These are phyloP conservation scores for Colletotrichum sidae DNA, from an alignment of 2,329 filamentous ascomycete species.

Conservation along the genomic window DNA sequence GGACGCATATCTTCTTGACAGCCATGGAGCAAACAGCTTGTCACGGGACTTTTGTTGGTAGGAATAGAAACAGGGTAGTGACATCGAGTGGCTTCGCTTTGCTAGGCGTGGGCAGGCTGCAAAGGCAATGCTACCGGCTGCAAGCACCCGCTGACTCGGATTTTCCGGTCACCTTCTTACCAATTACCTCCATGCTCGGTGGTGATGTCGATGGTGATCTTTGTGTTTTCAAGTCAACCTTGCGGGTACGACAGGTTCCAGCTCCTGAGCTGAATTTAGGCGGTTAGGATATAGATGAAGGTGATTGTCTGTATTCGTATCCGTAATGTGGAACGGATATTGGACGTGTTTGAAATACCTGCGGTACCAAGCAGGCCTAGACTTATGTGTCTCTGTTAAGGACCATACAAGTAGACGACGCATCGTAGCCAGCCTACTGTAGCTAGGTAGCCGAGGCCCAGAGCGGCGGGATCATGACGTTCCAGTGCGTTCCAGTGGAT, in stretches of 20 bases:
- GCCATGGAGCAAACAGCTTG: no score
- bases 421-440: no score
- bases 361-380: no score
- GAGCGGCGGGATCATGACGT: neutral
- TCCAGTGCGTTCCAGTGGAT: neutral
- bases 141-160: conserved; percentile 23
- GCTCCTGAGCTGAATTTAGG: no score
- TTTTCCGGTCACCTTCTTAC: conserved; percentile 19
- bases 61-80: neutral
- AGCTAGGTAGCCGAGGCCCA: neutral
- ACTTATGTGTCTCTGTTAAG: conserved; percentile 5
- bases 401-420: neutral
- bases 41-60: neutral
- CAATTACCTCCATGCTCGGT: neutral
- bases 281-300: no score
- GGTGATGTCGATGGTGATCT: conserved; percentile 1
- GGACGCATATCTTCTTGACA: no score
- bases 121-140: conserved; percentile 1
- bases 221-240: no score
- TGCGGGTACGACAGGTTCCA: no score
- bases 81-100: conserved; percentile 4
- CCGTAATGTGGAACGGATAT: no score
- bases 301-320: no score
- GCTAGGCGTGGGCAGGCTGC: conserved; percentile 18
- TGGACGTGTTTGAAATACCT: no score